Evolutionary conservation across 352 stramenopile species (phyloP).

Genomic region (Pythium phragmiticola): DNA sequence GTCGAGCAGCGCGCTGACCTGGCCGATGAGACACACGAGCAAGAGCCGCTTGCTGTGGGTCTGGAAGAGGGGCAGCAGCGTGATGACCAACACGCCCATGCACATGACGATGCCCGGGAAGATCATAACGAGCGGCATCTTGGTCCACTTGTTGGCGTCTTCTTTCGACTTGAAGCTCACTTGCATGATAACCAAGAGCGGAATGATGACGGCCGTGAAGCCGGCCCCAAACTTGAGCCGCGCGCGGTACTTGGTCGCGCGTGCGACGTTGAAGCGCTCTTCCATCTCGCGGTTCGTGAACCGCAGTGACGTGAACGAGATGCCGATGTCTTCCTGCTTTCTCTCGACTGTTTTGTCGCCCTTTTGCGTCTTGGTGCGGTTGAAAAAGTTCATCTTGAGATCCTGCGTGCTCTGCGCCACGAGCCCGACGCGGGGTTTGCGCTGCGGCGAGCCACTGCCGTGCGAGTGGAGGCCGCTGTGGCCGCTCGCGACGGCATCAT

Average conservation of each 20-base stretch:
- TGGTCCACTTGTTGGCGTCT: conserved; percentile 58
- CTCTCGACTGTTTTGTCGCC: conserved; percentile 23
- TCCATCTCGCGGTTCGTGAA: conserved; percentile 76
- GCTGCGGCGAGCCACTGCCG: conserved; percentile 13
- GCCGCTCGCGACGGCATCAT: conserved; percentile 34
- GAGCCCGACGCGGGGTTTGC: conserved; percentile 46
- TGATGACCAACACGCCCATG: conserved; percentile 71
- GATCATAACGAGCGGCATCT: conserved; percentile 75
- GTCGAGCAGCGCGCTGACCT: conserved; percentile 73
- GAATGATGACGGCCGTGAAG: conserved; percentile 82
- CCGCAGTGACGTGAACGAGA: conserved; percentile 65
- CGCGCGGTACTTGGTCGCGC: conserved; percentile 68
- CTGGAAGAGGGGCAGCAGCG: conserved; percentile 65
- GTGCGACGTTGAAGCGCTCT: conserved; percentile 46
- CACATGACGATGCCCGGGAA: conserved; percentile 76
- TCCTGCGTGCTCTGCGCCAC: conserved; percentile 60
- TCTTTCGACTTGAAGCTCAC: conserved; percentile 80
- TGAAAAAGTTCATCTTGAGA: conserved; percentile 75
- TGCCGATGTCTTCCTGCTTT: conserved; percentile 78
- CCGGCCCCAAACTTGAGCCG: conserved; percentile 68
- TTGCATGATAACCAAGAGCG: conserved; percentile 84
- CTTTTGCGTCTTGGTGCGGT: conserved; percentile 37
- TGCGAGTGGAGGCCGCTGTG: conserved; percentile 29
- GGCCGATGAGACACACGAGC: conserved; percentile 66
- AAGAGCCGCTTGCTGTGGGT: conserved; percentile 43